phyloP scores from a whole-genome alignment of 805 yeast species.

The Yarrowia alimentaria region DNA sequence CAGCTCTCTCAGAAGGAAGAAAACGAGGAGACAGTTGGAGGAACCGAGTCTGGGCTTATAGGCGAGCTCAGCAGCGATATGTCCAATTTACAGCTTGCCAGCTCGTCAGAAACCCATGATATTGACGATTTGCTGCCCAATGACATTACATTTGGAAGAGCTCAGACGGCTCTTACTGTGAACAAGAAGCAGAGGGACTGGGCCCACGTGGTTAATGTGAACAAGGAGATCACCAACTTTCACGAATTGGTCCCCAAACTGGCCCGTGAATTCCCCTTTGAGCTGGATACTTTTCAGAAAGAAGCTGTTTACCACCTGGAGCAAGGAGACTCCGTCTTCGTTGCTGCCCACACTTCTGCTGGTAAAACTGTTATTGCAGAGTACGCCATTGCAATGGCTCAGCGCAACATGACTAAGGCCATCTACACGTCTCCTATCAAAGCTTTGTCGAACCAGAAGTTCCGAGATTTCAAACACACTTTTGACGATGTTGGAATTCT shows the following conservation, averaged over 20 bases:
- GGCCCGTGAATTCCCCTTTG: slow-evolving; percentile 94
- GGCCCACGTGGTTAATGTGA: slow-evolving; percentile 94
- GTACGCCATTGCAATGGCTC: slow-evolving; percentile 96
- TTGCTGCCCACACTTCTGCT: slow-evolving; percentile 98
- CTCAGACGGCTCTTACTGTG: slow-evolving; percentile 30
- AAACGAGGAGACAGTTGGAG: not conserved
- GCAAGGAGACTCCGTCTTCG: slow-evolving; percentile 97
- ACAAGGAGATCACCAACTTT: slow-evolving; percentile 80
- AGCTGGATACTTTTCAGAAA: slow-evolving; percentile 90
- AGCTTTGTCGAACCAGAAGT: slow-evolving; percentile 85
- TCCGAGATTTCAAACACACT: slow-evolving; percentile 77
- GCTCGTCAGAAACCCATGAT: slow-evolving; percentile 29
- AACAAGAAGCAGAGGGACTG: slow-evolving; percentile 53
- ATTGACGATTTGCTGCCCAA: slow-evolving; percentile 52
- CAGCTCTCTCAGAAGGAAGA: slow-evolving; percentile 41
- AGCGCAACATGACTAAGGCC: slow-evolving; percentile 92
- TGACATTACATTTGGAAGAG: slow-evolving; percentile 50
- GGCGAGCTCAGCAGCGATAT: slow-evolving; percentile 6
- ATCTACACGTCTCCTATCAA: slow-evolving; percentile 95
- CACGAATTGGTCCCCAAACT: slow-evolving; percentile 86
- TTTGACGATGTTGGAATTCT: slow-evolving; percentile 89
- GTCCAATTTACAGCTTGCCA: not conserved
- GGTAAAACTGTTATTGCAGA: slow-evolving; percentile 99
- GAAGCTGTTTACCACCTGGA: slow-evolving; percentile 96
- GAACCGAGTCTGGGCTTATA: not conserved